Percentiles rank a stretch among this genome's conserved stretches.
Evolutionary conservation across 1,284 basidiomycete genomes (phyloP).

Genomic region (Apiotrichum veenhuisii): DNA sequence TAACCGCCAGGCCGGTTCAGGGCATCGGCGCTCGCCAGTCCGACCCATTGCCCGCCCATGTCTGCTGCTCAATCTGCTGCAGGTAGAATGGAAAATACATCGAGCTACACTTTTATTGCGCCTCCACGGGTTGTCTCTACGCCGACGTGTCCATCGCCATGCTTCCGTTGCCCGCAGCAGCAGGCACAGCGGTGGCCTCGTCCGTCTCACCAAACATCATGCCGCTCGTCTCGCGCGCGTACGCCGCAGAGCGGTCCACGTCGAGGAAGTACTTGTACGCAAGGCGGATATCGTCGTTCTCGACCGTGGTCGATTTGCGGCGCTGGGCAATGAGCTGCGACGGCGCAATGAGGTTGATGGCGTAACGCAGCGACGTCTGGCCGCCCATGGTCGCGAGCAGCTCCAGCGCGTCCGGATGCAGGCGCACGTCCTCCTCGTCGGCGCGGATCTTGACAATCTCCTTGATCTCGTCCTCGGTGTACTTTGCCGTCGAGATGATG

Average conservation of each 20-base stretch:
- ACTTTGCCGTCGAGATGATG: constrained; percentile 92
- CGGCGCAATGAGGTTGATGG: constrained; percentile 87
- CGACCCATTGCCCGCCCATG: background rate
- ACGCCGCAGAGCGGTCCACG: constrained; percentile 89
- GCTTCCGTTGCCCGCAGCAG: constrained; percentile 4
- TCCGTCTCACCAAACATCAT: constrained; percentile 52
- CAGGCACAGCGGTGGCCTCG: background rate
- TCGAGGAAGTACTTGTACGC: constrained; percentile 92
- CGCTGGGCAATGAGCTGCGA: constrained; percentile 77
- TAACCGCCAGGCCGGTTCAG: too few species aligned
- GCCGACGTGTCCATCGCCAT: constrained; percentile 12
- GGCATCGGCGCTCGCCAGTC: too few species aligned
- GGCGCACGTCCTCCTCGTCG: constrained; percentile 92
- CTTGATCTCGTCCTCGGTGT: constrained; percentile 75
- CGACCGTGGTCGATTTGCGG: constrained; percentile 70
- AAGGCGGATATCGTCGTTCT: constrained; percentile 75
- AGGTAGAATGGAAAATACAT: background rate
- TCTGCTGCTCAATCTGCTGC: background rate
- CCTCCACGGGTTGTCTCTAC: constrained; percentile 1
- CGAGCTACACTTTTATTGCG: background rate
- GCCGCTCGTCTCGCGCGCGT: constrained; percentile 77
- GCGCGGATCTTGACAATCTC: constrained; percentile 91
- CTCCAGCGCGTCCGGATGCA: constrained; percentile 67
- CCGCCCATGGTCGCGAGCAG: constrained; percentile 80
- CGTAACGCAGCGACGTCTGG: constrained; percentile 83